Percentiles rank a stretch among this genome's conserved stretches.
These are phyloP conservation scores for Grosmannia serpens DNA, from an alignment of 2,329 filamentous ascomycete species.

Conservation along the genomic window DNA sequence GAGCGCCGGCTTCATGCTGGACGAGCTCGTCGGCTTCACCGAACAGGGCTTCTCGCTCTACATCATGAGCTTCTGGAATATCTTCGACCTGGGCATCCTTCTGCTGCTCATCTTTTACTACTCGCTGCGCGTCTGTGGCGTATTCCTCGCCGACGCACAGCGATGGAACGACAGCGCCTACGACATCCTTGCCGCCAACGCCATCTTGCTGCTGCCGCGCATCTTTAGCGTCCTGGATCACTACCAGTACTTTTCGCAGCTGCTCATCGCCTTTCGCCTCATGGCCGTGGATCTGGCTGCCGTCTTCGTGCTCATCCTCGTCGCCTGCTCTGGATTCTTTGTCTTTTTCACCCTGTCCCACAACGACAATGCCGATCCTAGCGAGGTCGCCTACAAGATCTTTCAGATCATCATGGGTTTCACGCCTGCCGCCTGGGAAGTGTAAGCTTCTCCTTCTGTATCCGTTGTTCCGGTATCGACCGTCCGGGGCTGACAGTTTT, in stretches of 20 bases:
- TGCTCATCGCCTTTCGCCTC: conserved; percentile 85
- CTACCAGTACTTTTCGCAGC: conserved; percentile 90
- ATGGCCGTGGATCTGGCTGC: conserved; percentile 87
- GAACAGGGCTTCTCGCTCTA: conserved; percentile 95
- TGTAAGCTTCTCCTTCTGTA: conserved; percentile 34
- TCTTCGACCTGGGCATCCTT: conserved; percentile 85
- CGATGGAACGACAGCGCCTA: conserved; percentile 76
- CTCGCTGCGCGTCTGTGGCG: conserved; percentile 76
- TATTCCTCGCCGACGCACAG: conserved; percentile 66
- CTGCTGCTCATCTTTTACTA: conserved; percentile 81
- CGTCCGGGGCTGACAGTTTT: conserved; percentile 13
- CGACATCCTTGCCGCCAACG: conserved; percentile 85
- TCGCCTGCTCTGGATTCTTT: conserved; percentile 88
- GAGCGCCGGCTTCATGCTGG: conserved; percentile 94
- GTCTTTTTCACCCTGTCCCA: conserved; percentile 83
- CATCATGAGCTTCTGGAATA: conserved; percentile 96
- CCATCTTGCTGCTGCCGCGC: conserved; percentile 77
- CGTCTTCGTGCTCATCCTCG: conserved; percentile 71
- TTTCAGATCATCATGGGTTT: conserved; percentile 96
- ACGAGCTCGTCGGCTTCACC: conserved; percentile 91
- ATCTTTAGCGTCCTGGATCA: conserved; percentile 91
- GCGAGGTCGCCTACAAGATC: conserved; percentile 73
- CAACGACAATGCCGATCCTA: conserved; percentile 51
- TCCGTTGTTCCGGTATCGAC: no score
- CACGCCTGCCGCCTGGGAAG: conserved; percentile 87